Base-by-base conservation (phyloP, 306 rosid species). In the Trifolium dubium region DNA sequence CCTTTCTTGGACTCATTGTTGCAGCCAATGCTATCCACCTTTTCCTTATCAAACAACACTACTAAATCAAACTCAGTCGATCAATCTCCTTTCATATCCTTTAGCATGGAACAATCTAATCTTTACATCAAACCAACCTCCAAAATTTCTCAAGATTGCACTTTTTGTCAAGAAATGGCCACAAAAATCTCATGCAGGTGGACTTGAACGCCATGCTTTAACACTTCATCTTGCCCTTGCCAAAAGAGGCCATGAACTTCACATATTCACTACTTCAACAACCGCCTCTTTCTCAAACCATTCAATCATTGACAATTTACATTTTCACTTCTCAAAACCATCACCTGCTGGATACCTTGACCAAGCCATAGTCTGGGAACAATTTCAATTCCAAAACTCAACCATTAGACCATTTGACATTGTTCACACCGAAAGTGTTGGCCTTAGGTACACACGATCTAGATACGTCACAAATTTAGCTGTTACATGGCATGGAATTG, bases 121-220 rank as follows among this genome's bases (percentile, higher is more conserved):
- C 10, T 88, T 86, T 72, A 14, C 90, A 59, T n/a, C 83, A 67
- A 71, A 71, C 9, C 83, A 82, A 59, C 90, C 89, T 32, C 7
- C 72, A 6, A 87, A 85, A 18, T 35, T 83, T 14, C 87, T 87
- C 0, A 91, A 87, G 83, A 84, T 88, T 65, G 94, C 90, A 9
- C 88, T 87, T 28, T 91, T 88, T 71, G 92, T 91, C 75, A 91
- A 83, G 88, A 88, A 87, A 85, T 91, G 97, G 94, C 92, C 94
- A 32, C 86, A 82, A 0, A 73, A 15, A 76, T 89, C 92, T 74
- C 89, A 71, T 3, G 92, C 89, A 1, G 89, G 94, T 1, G 94
- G 94, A 23, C 94, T 91, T 5, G 94, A 91, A 84, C 85, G 94
- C 65, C 97, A 89, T 37, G 92, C 97, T 56, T 63, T 81, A 43